These are phyloP conservation scores for Lachancea cidri DNA, from an alignment of 805 yeast species.

Conservation along the genomic window DNA sequence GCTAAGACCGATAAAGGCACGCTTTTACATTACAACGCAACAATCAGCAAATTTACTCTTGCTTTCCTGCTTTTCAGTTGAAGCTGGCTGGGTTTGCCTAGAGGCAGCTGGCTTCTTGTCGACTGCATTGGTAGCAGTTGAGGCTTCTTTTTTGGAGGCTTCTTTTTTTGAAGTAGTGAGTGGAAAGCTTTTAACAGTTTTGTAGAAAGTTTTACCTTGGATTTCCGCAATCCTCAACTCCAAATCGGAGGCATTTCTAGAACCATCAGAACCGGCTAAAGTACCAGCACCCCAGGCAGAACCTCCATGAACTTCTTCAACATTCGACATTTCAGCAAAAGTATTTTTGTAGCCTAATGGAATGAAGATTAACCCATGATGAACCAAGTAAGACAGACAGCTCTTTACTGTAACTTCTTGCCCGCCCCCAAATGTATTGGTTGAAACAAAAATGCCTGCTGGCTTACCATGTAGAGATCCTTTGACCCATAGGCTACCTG, in stretches of 20 bases:
- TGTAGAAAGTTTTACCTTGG: conserved; percentile 66
- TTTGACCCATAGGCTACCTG: conserved; percentile 71
- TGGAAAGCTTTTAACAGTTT: conserved; percentile 36
- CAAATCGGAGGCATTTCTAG: conserved; percentile 57
- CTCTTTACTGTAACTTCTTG: conserved; percentile 66
- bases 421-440: conserved; percentile 75
- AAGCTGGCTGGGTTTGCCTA: conserved; percentile 5
- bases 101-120: conserved; percentile 4
- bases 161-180: conserved; percentile 5
- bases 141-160: too few relatives aligned
- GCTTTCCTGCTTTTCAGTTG: conserved; percentile 5
- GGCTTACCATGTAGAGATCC: conserved; percentile 70
- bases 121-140: neutral
- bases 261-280: conserved; percentile 69
- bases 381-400: conserved; percentile 54
- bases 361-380: conserved; percentile 72
- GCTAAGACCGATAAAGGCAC: neutral
- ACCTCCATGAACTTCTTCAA: conserved; percentile 72
- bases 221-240: conserved; percentile 58
- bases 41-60: conserved; percentile 6
- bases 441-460: conserved; percentile 65
- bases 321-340: conserved; percentile 49
- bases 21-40: conserved; percentile 13
- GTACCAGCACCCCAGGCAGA: conserved; percentile 88
- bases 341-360: conserved; percentile 69